phyloP scores from a whole-genome alignment of 1,139 yeast species.

The Geotrichum histeridarum region DNA sequence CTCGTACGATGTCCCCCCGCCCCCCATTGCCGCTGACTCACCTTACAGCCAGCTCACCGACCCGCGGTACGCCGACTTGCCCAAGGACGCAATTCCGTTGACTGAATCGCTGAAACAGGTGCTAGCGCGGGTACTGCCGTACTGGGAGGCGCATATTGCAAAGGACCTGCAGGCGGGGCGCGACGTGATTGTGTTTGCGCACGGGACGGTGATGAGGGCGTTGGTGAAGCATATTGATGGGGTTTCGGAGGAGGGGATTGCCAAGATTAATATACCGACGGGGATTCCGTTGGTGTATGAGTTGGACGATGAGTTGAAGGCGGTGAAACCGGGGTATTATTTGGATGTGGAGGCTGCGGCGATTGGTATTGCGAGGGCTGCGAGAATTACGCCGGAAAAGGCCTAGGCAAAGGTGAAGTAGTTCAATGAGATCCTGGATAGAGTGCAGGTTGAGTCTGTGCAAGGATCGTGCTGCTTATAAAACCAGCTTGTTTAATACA shows the following conservation, averaged over 20 bases:
- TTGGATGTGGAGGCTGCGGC: slow-evolving; percentile 99
- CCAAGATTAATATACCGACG: slow-evolving; percentile 94
- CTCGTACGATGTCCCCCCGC: slow-evolving; percentile 96
- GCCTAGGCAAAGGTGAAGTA: slow-evolving; percentile 78
- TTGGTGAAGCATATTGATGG: slow-evolving; percentile 93
- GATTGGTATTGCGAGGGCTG: slow-evolving; percentile 78
- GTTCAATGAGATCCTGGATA: slow-evolving; percentile 9
- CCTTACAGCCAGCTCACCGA: slow-evolving; percentile 83
- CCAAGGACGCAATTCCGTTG: slow-evolving; percentile 81
- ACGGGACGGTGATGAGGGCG: slow-evolving; percentile 97
- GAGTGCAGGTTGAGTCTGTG: too few species aligned
- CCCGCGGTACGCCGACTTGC: slow-evolving; percentile 74
- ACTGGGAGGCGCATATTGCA: slow-evolving; percentile 93
- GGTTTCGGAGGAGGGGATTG: slow-evolving; percentile 87
- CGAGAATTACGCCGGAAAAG: slow-evolving; percentile 9
- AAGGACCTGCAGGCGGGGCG: slow-evolving; percentile 78
- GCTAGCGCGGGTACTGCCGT: slow-evolving; percentile 93
- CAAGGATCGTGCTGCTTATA: too few species aligned
- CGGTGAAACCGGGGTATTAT: slow-evolving; percentile 90
- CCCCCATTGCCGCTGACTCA: slow-evolving; percentile 69
- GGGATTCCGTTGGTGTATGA: slow-evolving; percentile 98
- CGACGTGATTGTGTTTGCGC: slow-evolving; percentile 92
- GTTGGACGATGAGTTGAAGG: slow-evolving; percentile 80
- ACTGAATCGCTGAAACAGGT: slow-evolving; percentile 94
- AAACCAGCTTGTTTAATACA: too few species aligned